Percentiles rank a stretch among this genome's conserved stretches.
Evolutionary conservation across 2,329 filamentous ascomycete species (phyloP).

Genomic region (Diaporthe sp.): DNA sequence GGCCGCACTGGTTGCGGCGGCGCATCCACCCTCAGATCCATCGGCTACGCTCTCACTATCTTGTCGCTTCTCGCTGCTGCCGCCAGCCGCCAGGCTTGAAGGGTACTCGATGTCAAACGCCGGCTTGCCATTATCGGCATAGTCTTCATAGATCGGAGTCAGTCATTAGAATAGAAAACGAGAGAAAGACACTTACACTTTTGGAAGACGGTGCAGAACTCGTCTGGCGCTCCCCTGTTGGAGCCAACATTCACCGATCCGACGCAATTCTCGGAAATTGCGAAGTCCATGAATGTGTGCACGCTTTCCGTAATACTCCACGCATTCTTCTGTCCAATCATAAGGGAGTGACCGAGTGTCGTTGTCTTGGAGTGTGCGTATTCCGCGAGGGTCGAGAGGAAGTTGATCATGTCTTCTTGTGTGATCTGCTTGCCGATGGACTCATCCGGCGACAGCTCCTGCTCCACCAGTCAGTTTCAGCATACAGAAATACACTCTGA

Average conservation of each 20-base stretch:
- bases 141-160: not conserved
- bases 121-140: slow-evolving; percentile 35
- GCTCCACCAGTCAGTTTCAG: not conserved
- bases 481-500: not conserved
- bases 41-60: not conserved
- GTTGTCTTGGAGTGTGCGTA: slow-evolving; percentile 38
- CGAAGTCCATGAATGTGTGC: slow-evolving; percentile 38
- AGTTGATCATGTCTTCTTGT: slow-evolving; percentile 36
- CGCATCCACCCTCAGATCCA: slow-evolving; percentile 25
- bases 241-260: slow-evolving; percentile 18
- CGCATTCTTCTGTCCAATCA: slow-evolving; percentile 41
- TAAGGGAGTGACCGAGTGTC: slow-evolving; percentile 19
- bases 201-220: slow-evolving; percentile 35
- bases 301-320: slow-evolving; percentile 19
- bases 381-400: slow-evolving; percentile 26
- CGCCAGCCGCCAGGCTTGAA: slow-evolving; percentile 30
- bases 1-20: slow-evolving; percentile 9
- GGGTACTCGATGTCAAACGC: slow-evolving; percentile 40
- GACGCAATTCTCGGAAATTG: slow-evolving; percentile 36
- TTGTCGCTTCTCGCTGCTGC: slow-evolving; percentile 4
- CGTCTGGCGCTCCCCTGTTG: slow-evolving; percentile 26
- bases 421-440: slow-evolving; percentile 38
- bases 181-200: not conserved
- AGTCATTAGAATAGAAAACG: not conserved
- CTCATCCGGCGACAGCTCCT: slow-evolving; percentile 31